Conservation (phyloP, 208 protist species). For the Strigomonas galati region DNA sequence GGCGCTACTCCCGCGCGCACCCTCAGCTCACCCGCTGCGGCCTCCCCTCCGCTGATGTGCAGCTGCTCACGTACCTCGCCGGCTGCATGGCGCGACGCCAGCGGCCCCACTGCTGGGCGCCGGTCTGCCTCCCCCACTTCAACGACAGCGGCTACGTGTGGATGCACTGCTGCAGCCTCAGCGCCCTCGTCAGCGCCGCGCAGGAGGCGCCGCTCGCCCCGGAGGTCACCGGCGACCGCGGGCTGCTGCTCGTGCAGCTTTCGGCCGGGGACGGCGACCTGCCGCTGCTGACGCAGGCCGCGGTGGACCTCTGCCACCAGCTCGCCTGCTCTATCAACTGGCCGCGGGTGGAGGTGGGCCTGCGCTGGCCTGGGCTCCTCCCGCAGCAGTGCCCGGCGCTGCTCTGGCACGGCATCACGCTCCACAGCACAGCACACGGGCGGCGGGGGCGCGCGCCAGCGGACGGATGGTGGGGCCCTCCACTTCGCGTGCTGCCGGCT, state of each 20-base stretch:
- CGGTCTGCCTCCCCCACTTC: slow-evolving; percentile 69
- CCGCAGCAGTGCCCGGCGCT: slow-evolving; percentile 9
- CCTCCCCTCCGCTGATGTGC: slow-evolving; percentile 48
- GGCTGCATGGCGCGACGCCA: slow-evolving; percentile 42
- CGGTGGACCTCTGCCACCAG: not conserved
- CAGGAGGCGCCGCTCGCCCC: not conserved
- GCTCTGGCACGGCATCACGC: slow-evolving; percentile 26
- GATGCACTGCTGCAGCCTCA: slow-evolving; percentile 46
- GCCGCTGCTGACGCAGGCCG: slow-evolving; percentile 13
- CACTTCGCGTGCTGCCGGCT: not conserved
- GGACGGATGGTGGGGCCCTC: slow-evolving; percentile 3
- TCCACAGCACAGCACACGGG: slow-evolving; percentile 18
- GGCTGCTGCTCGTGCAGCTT: slow-evolving; percentile 45
- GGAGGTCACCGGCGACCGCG: slow-evolving; percentile 12
- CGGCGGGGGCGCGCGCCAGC: not conserved
- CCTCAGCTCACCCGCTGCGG: slow-evolving; percentile 16
- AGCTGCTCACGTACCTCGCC: slow-evolving; percentile 61
- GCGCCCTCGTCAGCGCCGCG: not conserved
- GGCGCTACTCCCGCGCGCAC: slow-evolving; percentile 13
- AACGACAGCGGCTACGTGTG: slow-evolving; percentile 76
- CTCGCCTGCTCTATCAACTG: not conserved
- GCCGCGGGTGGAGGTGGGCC: slow-evolving; percentile 18
- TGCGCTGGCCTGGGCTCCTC: slow-evolving; percentile 16
- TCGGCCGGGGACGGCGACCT: slow-evolving; percentile 40
- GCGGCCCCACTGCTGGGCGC: slow-evolving; percentile 64